Base-by-base conservation (phyloP, 2,329 filamentous ascomycete genomes). In the Monosporascus ibericus region DNA sequence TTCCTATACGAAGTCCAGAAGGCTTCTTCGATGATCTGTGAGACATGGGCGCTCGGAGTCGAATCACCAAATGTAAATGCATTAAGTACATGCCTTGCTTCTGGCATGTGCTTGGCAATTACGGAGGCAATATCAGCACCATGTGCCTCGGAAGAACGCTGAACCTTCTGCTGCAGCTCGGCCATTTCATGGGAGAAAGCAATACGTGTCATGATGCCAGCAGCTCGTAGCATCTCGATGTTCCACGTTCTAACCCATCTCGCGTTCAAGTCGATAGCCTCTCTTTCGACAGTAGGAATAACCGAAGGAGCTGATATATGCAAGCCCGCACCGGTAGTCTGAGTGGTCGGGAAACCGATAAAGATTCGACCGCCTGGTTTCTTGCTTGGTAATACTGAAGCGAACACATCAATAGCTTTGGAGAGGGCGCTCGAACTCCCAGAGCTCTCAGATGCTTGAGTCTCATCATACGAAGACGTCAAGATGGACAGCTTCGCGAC, bases 171-270 rank as follows among this genome's bases (percentile, higher is more conserved):
- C 55, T 84, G 85, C 27, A 96, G 76, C 48, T 88, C 84, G 4
- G 76, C 74, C 90, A 97, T 96, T 66, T 96, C 92, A 57, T 89
- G 86, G 9, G 85, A 78, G 72, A 95, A 99, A 1, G 91, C 89
- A 57, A 99, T 82, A 48, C 94, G 84, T 55, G 90, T 88, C 58
- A 95, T 86, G 59, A 99, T 91, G 40, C 94, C 94, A 18, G 92
- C 90, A 30, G 92, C 88, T 44, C 92, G 84, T 39, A 99, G 77
- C 77, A 99, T 89, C 67, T 97, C 94, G 22, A 90, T 79, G 63
- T 99, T 99, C 95, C 94, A 99, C 17, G 86, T 90, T 56, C 91
- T 86, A 17, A 99, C 92, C 77, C 91, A 96, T 52, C 92, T 84
- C 17, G 94, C 95, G 67, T 99, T 97, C 57, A 99, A 77, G 69